Base-by-base conservation (phyloP, 2,329 filamentous ascomycete species). In the Claviceps paspali region DNA sequence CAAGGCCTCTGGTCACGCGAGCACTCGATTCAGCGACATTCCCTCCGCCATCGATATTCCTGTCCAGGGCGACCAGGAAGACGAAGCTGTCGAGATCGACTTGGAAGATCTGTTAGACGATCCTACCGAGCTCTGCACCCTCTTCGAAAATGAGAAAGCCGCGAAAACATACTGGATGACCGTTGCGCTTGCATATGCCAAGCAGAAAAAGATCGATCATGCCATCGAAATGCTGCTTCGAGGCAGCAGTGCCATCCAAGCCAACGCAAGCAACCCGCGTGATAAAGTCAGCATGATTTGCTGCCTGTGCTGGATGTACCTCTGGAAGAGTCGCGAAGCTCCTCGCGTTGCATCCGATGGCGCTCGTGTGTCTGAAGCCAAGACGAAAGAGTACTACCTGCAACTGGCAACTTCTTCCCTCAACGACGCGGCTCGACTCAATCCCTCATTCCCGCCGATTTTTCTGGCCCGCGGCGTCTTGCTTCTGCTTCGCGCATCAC, bases 111-210 rank as follows among this genome's bases (percentile, higher is more conserved):
- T 95, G 28, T 75, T 87, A 42, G 91, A 96, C 56, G 91, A 96
- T 54, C 84, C 85, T 15, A 94, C 83, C 33, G 91, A 98, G 63
- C 72, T 98, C 5, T 98, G 91, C 58, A 91, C 84, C 22, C 71
- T 98, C 35, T 76, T 98, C 45, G 88, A 98, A 62, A 93, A 91
- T 52, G 92, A 98, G 59, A 78, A 80, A 52, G 87, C 86, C 12
- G 81, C 84, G 27, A 86, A 88, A 51, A 84, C 79, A 36, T 92
- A 92, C 49, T 98, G 92, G 92, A 88, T 98, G 68, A 88, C 85
- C n/a, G 91, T 96, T 47, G 83, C 92, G 29, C 70, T 96, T 41
- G 88, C 88, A 33, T 98, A 98, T 54, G 88, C 91, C 29, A 98
- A 96, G 63, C 85, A 94, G 62, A 79, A 80, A 53, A 93, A 93